Conservation (phyloP, 139 green algal species). For the Zygnema cylindricum region DNA sequence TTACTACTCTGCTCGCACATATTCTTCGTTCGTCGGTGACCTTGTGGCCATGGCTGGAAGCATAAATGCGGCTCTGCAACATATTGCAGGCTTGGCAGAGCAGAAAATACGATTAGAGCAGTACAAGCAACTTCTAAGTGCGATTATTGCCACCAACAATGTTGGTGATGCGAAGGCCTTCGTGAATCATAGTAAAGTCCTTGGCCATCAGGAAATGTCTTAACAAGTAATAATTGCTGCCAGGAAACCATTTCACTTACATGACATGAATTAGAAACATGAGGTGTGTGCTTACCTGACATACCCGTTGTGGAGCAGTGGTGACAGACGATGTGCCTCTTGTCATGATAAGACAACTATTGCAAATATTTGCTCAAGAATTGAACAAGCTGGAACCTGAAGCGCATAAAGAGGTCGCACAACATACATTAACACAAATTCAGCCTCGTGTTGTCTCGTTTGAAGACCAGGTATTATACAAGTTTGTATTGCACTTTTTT, state of each 20-base stretch:
- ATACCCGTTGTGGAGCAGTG: constrained; percentile 35
- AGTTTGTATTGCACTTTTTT: background rate
- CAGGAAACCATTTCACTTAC: background rate
- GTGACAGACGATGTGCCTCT: constrained; percentile 61
- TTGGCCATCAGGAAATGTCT: background rate
- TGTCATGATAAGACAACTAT: constrained; percentile 54
- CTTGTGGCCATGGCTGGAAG: constrained; percentile 27
- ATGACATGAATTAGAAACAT: background rate
- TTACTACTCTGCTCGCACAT: too few species aligned
- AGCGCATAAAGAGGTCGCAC: constrained; percentile 58
- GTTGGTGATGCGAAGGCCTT: constrained; percentile 51
- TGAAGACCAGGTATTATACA: constrained; percentile 53
- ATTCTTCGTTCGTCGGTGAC: too few species aligned
- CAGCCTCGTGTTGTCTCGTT: constrained; percentile 61
- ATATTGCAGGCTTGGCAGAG: constrained; percentile 37
- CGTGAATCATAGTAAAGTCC: constrained; percentile 50
- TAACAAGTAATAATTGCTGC: background rate
- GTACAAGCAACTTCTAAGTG: constrained; percentile 44
- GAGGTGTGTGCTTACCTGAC: background rate
- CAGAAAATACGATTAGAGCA: constrained; percentile 40
- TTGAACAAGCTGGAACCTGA: constrained; percentile 48
- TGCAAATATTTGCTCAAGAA: constrained; percentile 50
- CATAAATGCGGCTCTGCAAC: constrained; percentile 19
- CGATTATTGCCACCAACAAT: constrained; percentile 32
- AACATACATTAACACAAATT: constrained; percentile 59